Conservation (phyloP, 176 grass and related monocot genomes). For the Thalia dealbata region DNA sequence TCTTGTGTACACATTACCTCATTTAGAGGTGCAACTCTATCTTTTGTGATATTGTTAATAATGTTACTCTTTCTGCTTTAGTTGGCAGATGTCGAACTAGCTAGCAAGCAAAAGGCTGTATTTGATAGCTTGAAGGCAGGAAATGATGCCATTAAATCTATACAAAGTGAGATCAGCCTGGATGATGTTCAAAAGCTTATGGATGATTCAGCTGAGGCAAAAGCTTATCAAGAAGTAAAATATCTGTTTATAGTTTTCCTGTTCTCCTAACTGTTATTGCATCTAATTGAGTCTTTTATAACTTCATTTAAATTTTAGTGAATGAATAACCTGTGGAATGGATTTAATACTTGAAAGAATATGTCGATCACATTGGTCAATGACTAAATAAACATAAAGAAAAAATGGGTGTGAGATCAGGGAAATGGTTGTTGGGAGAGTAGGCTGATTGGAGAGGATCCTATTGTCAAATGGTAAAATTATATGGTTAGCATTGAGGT, state of each 20-base stretch:
- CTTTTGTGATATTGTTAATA: background rate
- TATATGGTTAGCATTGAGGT: background rate
- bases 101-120: constrained; percentile 91
- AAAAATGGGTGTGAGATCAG: background rate
- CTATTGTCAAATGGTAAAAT: background rate
- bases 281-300: constrained; percentile 11
- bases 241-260: constrained; percentile 15
- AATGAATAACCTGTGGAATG: background rate
- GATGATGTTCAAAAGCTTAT: constrained; percentile 97
- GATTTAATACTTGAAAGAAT: background rate
- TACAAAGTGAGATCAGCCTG: constrained; percentile 95
- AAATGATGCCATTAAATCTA: constrained; percentile 82
- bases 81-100: constrained; percentile 91
- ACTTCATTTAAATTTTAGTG: background rate
- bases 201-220: constrained; percentile 94
- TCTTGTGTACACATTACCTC: background rate
- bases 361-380: background rate
- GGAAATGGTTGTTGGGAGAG: background rate
- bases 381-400: background rate
- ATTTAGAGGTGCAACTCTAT: background rate
- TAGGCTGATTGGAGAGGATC: background rate
- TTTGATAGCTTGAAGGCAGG: constrained; percentile 94
- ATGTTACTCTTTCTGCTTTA: constrained; percentile 26
- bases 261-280: background rate
- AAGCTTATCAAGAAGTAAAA: constrained; percentile 97